phyloP scores from a whole-genome alignment of 2,329 filamentous ascomycete species.

The Teratosphaeria destructans region DNA sequence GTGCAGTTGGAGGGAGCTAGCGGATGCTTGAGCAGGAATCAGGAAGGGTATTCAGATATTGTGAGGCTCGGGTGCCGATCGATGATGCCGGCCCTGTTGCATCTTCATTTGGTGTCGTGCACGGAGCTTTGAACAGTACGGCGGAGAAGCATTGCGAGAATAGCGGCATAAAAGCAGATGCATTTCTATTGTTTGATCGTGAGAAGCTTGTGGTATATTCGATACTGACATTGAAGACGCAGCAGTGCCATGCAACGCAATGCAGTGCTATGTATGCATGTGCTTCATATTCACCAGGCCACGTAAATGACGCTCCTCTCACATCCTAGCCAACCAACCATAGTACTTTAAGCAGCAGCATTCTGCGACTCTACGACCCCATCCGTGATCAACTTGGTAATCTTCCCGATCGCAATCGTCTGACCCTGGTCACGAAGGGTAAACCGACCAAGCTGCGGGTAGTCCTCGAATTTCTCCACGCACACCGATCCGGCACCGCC shows the following conservation, averaged over 20 bases:
- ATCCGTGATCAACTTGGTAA: conserved; percentile 70
- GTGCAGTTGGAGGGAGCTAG: too few relatives aligned
- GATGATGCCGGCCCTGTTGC: too few relatives aligned
- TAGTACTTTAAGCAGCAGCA: conserved; percentile 8
- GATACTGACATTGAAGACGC: neutral
- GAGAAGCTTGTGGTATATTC: too few relatives aligned
- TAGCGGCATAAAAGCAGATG: too few relatives aligned
- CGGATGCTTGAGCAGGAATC: too few relatives aligned
- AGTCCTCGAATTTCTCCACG: conserved; percentile 90
- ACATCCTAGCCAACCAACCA: neutral
- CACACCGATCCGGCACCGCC: conserved; percentile 80
- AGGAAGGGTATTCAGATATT: too few relatives aligned
- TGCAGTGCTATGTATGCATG: neutral
- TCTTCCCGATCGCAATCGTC: conserved; percentile 99
- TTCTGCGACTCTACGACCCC: conserved; percentile 6
- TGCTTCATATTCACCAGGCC: neutral
- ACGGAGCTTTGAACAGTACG: too few relatives aligned
- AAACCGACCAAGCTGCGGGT: conserved; percentile 85
- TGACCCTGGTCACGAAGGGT: conserved; percentile 82
- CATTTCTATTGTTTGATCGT: too few relatives aligned
- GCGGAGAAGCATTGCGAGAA: too few relatives aligned
- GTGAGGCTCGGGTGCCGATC: too few relatives aligned
- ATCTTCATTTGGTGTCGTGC: too few relatives aligned
- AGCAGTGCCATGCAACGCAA: neutral
- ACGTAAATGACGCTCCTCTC: neutral